Conservation (phyloP, 768 basidiomycete genomes). For the Pleurotus djamor region DNA sequence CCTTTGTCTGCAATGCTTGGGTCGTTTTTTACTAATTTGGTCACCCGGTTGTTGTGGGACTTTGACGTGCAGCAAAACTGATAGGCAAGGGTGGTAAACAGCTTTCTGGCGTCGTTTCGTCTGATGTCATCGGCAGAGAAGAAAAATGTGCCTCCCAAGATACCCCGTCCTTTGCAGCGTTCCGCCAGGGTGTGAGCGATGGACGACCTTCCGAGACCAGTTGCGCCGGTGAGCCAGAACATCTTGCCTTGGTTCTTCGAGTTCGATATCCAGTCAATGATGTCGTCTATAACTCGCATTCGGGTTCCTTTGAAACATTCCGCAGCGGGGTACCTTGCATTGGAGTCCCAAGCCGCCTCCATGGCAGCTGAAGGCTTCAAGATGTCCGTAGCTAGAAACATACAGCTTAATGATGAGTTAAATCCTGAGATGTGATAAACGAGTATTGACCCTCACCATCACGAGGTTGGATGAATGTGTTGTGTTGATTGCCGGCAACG, state of each 20-base stretch:
- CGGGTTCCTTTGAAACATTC: neutral
- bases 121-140: slow-evolving; percentile 22
- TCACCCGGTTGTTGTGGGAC: neutral
- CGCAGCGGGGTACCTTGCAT: neutral
- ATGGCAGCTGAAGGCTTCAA: neutral
- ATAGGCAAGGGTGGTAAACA: slow-evolving; percentile 29
- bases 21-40: neutral
- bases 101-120: slow-evolving; percentile 20
- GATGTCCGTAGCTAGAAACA: neutral
- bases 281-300: neutral
- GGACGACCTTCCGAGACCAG: slow-evolving; percentile 30
- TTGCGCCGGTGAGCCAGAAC: slow-evolving; percentile 30
- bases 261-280: neutral
- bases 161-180: neutral
- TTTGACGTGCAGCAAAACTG: slow-evolving; percentile 21
- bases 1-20: neutral
- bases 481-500: neutral
- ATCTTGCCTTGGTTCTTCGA: slow-evolving; percentile 7
- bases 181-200: slow-evolving; percentile 26
- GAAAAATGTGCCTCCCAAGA: slow-evolving; percentile 26
- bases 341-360: neutral
- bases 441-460: neutral
- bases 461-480: neutral
- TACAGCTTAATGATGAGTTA: neutral
- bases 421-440: neutral